Evolutionary conservation across 768 basidiomycete genomes (phyloP).

Genomic region (Trametes villosa): DNA sequence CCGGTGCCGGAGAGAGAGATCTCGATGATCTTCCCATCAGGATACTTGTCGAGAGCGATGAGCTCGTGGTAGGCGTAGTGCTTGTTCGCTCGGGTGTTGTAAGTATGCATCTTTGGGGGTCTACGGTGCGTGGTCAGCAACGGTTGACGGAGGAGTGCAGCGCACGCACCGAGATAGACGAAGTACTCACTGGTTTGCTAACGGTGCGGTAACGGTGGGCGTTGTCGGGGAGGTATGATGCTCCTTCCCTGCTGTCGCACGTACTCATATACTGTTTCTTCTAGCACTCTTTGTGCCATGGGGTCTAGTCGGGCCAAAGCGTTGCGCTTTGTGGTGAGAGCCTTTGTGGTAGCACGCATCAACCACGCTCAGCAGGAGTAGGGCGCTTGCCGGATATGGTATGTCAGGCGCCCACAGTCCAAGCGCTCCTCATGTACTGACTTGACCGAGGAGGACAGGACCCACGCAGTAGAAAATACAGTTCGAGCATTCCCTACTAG

Average conservation of each 20-base stretch:
- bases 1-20: conserved; percentile 4
- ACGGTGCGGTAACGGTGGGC: neutral
- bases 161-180: conserved; percentile 1
- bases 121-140: neutral
- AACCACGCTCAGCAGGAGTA: conserved; percentile 1
- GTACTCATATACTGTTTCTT: conserved; percentile 16
- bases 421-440: too few relatives aligned
- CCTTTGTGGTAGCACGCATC: conserved; percentile 5
- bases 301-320: neutral
- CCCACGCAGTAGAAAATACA: too few relatives aligned
- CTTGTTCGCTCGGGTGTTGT: conserved; percentile 1
- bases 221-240: conserved; percentile 7
- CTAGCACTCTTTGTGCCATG: conserved; percentile 12
- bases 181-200: neutral
- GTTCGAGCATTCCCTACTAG: too few relatives aligned
- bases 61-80: neutral
- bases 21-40: conserved; percentile 3
- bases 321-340: conserved; percentile 7
- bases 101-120: conserved; percentile 5
- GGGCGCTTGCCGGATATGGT: neutral
- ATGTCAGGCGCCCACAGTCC: neutral
- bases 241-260: neutral
- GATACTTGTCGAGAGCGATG: neutral
- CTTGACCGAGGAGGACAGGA: too few relatives aligned
- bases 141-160: too few relatives aligned